Base-by-base conservation (phyloP, 345 rosid genomes). In the Geranium rotundifolium region DNA sequence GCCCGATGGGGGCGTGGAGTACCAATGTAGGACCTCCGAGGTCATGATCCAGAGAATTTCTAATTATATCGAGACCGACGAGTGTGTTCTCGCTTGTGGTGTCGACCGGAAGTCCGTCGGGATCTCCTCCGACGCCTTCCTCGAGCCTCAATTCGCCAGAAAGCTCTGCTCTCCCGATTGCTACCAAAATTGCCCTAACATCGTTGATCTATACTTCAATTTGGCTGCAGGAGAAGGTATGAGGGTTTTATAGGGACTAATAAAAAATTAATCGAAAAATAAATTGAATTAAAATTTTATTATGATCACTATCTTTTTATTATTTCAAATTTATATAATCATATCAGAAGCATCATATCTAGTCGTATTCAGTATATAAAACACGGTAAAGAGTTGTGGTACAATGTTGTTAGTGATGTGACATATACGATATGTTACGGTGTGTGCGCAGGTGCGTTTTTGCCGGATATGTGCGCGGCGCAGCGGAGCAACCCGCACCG, bases 161-260 rank as follows among this genome's bases (percentile, higher is more conserved):
- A 90, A 86, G 77, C 95, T 93, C 62, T 93, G 99, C 78, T 84
- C 97, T 5, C 72, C 86, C 0, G 74, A 73, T 61, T 93, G 99
- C 29, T 83, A 82, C 75, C 71, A 75, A 17, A 76, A 70, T 31
- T 93, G 99, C 73, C 89, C 95, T 77, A 93, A 90, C 84, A 90
- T 93, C 60, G 76, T 90, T 49, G 97, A 93, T 62, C 99, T 93
- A 20, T 90, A 86, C 85, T 90, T 80, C 82, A 90, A 93, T 59
- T 73, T 93, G 65, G 99, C 97, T 19, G 92, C 95, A 64, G 99
- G 96, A 4, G 99, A 93, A 90, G 99, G 99, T 93, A n/a, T n/a
- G n/a, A n/a, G n/a, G n/a, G n/a, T n/a, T n/a, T n/a, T n/a, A n/a
- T n/a, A n/a, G n/a, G n/a, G n/a, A n/a, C n/a, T n/a, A n/a, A n/a